Base-by-base conservation (phyloP, 257 asterid species). In the Thymus quinquecostatus region DNA sequence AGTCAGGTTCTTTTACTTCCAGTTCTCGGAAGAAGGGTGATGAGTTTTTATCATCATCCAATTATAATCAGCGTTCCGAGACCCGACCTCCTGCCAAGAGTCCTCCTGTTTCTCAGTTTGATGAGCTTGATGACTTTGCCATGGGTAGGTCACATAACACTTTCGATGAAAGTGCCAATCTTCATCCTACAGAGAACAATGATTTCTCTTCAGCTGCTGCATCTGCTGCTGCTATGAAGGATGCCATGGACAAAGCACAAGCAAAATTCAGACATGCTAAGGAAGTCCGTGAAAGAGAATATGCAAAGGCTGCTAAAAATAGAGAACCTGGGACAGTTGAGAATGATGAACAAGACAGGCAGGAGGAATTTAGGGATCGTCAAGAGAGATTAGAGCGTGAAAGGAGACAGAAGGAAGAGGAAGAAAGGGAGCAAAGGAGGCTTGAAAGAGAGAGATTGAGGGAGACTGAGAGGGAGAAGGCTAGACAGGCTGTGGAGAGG, bases 201-300 rank as follows among this genome's bases (percentile, higher is more conserved):
- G 86, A 85, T 21, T 84, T 83, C 83, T 87, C 98, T 73, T 86
- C 86, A 41, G 97, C 98, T 50, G 97, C 91, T 77, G 98, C 90
- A 69, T 91, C 98, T 70, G 96, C 97, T 53, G 99, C 97, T 77
- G 98, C 97, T 63, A 95, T 95, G 99, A 95, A 92, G 84, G 97
- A 95, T 74, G 99, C 99, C 66, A 92, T 95, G 97, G 98, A 90
- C 80, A 95, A 83, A 79, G 99, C 99, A 56, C 95, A 92, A 85
- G 98, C 96, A 55, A 95, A 95, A 79, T 95, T 95, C 71, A 88
- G 88, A 78, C 96, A 90, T 69, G 99, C 98, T 57, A 95, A 90
- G 87, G 99, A 92, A 82, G 96, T 90, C 30, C 96, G 97, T 13
- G 99, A 90, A 78, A 90, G 96, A 84, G 98, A 92, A 78, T 60